Percentiles rank a stretch among this genome's conserved stretches.
phyloP scores from a whole-genome alignment of 148 eudicot genomes.

The Chenopodium suecicum region DNA sequence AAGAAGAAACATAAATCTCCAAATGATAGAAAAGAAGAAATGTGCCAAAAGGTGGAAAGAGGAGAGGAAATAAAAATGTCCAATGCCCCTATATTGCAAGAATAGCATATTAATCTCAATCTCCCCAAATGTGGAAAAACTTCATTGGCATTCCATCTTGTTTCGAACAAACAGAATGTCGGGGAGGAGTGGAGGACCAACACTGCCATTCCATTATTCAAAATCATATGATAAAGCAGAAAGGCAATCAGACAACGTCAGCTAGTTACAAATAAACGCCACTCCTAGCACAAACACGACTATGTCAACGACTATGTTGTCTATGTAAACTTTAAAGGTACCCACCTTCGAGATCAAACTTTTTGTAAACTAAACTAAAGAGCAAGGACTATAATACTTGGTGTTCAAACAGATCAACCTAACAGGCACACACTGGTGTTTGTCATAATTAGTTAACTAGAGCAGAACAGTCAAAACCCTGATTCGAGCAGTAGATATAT shows the following conservation, averaged over 20 bases:
- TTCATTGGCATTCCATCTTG: neutral
- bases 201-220: neutral
- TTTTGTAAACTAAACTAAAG: neutral
- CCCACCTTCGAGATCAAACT: neutral
- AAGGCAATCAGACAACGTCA: neutral
- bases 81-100: neutral
- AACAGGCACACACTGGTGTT: neutral
- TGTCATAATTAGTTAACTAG: neutral
- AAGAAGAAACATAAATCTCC: neutral
- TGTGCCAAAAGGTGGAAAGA: neutral
- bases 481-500: neutral
- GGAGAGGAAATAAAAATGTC: neutral
- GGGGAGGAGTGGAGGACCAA: neutral
- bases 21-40: neutral
- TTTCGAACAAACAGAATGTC: no score
- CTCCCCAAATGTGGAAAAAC: neutral
- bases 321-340: no score
- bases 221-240: neutral
- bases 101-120: neutral
- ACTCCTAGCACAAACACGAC: neutral
- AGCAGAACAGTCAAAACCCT: neutral
- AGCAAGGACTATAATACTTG: neutral
- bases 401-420: neutral
- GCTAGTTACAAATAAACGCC: neutral
- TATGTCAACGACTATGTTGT: no score